Evolutionary conservation across 176 grass and related monocot species (phyloP).

Genomic region (Triticum urartu): DNA sequence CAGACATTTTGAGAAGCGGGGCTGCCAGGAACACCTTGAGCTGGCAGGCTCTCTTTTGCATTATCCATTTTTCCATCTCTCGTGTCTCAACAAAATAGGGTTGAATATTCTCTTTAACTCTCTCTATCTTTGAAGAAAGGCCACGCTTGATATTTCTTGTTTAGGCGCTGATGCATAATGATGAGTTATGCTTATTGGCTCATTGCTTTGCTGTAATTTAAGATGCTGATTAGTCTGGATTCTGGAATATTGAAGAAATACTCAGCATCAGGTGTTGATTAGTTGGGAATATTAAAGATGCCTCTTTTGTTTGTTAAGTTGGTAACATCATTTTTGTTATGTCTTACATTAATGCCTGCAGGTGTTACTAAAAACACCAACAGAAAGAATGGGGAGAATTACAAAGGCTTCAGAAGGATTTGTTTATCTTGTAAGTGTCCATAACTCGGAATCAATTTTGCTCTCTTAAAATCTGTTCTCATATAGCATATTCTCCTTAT

Average conservation of each 20-base stretch:
- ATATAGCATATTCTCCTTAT: neutral
- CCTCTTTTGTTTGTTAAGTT: conserved; percentile 13
- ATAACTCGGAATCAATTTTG: neutral
- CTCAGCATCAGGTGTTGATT: neutral
- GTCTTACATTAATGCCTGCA: conserved; percentile 34
- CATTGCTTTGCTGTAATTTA: neutral
- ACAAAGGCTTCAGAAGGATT: conserved; percentile 78
- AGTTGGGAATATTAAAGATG: neutral
- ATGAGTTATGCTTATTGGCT: neutral
- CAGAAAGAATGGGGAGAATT: conserved; percentile 93
- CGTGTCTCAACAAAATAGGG: neutral
- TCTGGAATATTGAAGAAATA: neutral
- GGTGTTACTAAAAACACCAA: conserved; percentile 94
- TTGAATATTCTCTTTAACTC: neutral
- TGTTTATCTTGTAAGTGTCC: conserved; percentile 79
- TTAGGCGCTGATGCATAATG: neutral
- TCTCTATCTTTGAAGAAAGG: neutral
- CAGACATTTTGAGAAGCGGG: conserved; percentile 69
- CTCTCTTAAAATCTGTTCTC: neutral
- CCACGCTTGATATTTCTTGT: neutral
- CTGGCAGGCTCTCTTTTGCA: conserved; percentile 53
- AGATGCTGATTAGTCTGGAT: neutral
- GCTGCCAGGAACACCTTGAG: conserved; percentile 85
- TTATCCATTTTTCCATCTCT: conserved; percentile 21
- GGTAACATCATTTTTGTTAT: conserved; percentile 19